These are phyloP conservation scores for Sugiyamaella lignohabitans DNA, from an alignment of 805 yeast species.

Conservation along the genomic window DNA sequence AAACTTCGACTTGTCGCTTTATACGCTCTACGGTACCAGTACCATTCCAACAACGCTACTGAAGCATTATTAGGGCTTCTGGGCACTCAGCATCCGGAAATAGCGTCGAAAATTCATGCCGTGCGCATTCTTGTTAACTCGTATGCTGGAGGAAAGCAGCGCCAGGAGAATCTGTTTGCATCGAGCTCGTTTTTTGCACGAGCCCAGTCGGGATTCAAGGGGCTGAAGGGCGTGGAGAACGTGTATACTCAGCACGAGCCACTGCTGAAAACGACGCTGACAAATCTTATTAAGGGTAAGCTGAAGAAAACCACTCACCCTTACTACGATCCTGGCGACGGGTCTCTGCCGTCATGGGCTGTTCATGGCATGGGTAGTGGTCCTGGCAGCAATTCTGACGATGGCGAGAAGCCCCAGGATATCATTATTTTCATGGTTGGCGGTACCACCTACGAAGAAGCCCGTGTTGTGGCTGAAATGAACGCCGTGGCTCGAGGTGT, in stretches of 20 bases:
- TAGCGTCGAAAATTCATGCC: constrained; percentile 36
- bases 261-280: constrained; percentile 46
- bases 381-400: constrained; percentile 15
- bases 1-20: constrained; percentile 70
- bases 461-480: constrained; percentile 70
- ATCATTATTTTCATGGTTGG: constrained; percentile 51
- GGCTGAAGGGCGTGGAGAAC: constrained; percentile 40
- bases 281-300: constrained; percentile 37
- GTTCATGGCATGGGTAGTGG: constrained; percentile 3
- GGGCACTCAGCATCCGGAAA: constrained; percentile 18
- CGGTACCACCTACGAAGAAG: constrained; percentile 90
- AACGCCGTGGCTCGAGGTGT: constrained; percentile 47
- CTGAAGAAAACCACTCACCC: constrained; percentile 39
- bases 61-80: constrained; percentile 21
- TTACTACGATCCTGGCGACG: constrained; percentile 36
- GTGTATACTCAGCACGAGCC: constrained; percentile 91
- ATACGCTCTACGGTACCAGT: constrained; percentile 67
- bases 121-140: constrained; percentile 40
- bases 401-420: constrained; percentile 32
- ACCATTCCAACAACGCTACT: constrained; percentile 41
- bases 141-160: constrained; percentile 39
- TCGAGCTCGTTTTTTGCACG: constrained; percentile 35
- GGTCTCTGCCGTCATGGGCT: constrained; percentile 24
- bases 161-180: constrained; percentile 39
- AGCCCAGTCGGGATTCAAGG: constrained; percentile 39